A percentile compares a stretch with the other conserved stretches of the same genome.
phyloP scores from a whole-genome alignment of 192 early-diverging fungal species.

The Rhizophagus clarus region DNA sequence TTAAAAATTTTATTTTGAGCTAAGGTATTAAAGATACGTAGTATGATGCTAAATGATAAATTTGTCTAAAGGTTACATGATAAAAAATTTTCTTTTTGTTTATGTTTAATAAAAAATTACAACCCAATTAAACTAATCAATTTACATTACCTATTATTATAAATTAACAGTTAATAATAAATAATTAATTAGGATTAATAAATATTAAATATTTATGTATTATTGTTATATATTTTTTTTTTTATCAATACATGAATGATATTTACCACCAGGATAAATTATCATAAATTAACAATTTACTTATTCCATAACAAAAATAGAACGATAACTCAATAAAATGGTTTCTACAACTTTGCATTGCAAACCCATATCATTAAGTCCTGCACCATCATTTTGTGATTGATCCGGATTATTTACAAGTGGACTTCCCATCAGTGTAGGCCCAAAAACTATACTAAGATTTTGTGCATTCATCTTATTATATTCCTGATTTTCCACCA shows the following conservation, averaged over 20 bases:
- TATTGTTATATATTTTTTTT: too few relatives aligned
- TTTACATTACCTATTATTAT: too few relatives aligned
- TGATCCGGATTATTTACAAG: not conserved
- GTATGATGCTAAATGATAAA: too few relatives aligned
- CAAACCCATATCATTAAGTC: constrained; percentile 52
- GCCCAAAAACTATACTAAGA: constrained; percentile 91
- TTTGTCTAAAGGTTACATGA: too few relatives aligned
- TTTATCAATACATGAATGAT: not conserved
- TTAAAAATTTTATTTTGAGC: too few relatives aligned
- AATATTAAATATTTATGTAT: too few relatives aligned
- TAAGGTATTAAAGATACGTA: too few relatives aligned
- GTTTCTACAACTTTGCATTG: constrained; percentile 67
- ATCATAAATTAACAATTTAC: not conserved
- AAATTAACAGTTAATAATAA: too few relatives aligned
- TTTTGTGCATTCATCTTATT: constrained; percentile 92
- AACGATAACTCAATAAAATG: constrained; percentile 57
- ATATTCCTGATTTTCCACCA: constrained; percentile 71
- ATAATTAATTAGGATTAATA: too few relatives aligned
- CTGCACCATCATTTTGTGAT: not conserved
- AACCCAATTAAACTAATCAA: too few relatives aligned
- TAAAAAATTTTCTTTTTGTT: too few relatives aligned
- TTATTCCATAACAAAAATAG: constrained; percentile 63
- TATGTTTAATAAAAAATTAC: too few relatives aligned
- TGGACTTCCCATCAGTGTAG: constrained; percentile 64
- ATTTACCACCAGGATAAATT: not conserved